phyloP scores from a whole-genome alignment of 768 basidiomycete genomes.

The Boletus edulis region DNA sequence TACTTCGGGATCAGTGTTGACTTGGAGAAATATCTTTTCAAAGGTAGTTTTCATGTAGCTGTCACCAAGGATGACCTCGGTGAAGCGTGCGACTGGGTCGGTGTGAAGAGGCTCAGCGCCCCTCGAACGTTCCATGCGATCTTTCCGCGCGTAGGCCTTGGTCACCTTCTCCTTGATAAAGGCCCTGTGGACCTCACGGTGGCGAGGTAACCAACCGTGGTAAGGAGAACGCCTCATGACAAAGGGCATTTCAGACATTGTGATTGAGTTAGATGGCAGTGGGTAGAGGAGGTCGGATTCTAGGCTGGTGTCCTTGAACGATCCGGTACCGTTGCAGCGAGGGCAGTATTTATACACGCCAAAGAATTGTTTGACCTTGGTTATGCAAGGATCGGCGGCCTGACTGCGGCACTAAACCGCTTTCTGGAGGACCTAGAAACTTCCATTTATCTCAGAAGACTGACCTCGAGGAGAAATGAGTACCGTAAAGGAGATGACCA shows the following conservation, averaged over 20 bases:
- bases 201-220: constrained; percentile 1
- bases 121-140: neutral
- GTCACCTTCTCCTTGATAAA: neutral
- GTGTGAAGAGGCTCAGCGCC: neutral
- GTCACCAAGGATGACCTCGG: neutral
- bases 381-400: neutral
- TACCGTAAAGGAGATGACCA: too few species aligned
- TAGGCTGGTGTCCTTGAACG: neutral
- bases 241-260: neutral
- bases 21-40: neutral
- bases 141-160: neutral
- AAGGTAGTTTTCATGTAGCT: neutral
- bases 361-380: neutral
- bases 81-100: neutral
- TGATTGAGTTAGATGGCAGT: neutral
- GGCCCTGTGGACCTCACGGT: neutral
- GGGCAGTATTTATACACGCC: neutral
- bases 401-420: neutral
- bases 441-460: neutral
- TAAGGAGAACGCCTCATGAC: neutral
- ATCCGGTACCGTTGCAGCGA: neutral
- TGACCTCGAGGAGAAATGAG: neutral
- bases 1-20: constrained; percentile 6
- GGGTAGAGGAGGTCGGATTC: neutral
- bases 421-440: neutral